Conservation (phyloP, 2,329 filamentous ascomycete species). For the Didymella keratinophila region DNA sequence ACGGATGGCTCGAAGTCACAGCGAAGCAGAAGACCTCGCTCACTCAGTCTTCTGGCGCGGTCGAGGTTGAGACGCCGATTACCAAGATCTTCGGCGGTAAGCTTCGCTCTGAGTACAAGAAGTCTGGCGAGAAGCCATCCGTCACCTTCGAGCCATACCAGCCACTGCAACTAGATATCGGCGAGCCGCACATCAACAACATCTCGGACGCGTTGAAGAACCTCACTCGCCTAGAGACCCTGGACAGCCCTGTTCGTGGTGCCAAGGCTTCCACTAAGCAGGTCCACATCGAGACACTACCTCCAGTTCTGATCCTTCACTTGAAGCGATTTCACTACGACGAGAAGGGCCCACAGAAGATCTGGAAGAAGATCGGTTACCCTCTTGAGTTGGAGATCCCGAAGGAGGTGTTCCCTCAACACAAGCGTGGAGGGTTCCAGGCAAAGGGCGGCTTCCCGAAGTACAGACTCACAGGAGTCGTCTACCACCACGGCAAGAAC, state of each 20-base stretch:
- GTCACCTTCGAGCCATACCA: conserved; percentile 94
- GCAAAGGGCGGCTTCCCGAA: conserved; percentile 76
- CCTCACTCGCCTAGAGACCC: conserved; percentile 80
- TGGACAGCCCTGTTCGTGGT: conserved; percentile 82
- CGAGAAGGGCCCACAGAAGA: conserved; percentile 88
- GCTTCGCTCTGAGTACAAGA: conserved; percentile 85
- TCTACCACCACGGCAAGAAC: conserved; percentile 98
- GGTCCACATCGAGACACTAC: conserved; percentile 89
- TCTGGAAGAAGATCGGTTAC: conserved; percentile 98
- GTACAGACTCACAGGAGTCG: conserved; percentile 86
- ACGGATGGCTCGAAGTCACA: conserved; percentile 94
- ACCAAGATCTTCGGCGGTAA: conserved; percentile 95
- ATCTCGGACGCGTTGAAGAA: conserved; percentile 90
- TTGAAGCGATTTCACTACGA: conserved; percentile 98
- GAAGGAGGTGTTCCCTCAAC: conserved; percentile 82
- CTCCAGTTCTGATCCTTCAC: conserved; percentile 91
- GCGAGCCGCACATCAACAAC: conserved; percentile 82
- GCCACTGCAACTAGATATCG: conserved; percentile 93
- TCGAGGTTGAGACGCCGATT: conserved; percentile 78
- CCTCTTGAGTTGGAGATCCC: conserved; percentile 94
- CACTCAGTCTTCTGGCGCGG: conserved; percentile 82
- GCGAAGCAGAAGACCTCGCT: conserved; percentile 87
- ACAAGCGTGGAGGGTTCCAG: conserved; percentile 71
- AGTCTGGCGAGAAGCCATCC: conserved; percentile 86
- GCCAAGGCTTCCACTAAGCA: conserved; percentile 87